Percentiles rank a stretch among this genome's conserved stretches.
phyloP scores from a whole-genome alignment of 768 basidiomycete genomes.

The Agaricus blazei region DNA sequence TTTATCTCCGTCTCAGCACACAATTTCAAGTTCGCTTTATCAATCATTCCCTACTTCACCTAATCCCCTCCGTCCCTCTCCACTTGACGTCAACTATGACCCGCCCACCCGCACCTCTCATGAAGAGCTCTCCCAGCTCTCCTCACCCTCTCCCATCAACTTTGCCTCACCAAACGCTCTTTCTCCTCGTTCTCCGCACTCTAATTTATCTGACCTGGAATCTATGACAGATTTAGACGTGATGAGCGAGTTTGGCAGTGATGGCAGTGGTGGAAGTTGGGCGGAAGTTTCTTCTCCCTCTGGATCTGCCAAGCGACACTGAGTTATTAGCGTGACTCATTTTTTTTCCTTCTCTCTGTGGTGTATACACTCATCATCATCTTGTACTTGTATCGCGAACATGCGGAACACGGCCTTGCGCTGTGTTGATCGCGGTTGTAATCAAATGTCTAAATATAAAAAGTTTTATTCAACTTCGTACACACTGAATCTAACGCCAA shows the following conservation, averaged over 20 bases:
- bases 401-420: background rate
- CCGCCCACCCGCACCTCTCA: background rate
- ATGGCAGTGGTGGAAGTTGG: slow-evolving; percentile 8
- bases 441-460: too few species aligned
- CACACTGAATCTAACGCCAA: background rate
- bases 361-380: background rate
- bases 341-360: background rate
- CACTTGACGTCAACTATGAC: background rate
- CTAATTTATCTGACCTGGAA: slow-evolving; percentile 7
- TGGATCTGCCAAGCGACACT: background rate
- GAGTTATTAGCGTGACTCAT: background rate
- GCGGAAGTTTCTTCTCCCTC: slow-evolving; percentile 3
- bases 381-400: slow-evolving; percentile 2
- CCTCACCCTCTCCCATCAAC: slow-evolving; percentile 7
- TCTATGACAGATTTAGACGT: slow-evolving; percentile 7
- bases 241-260: slow-evolving; percentile 7
- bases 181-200: slow-evolving; percentile 9
- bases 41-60: slow-evolving; percentile 5
- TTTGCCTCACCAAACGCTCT: slow-evolving; percentile 7
- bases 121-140: background rate
- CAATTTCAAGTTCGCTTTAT: slow-evolving; percentile 2
- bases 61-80: background rate
- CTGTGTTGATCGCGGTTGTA: background rate
- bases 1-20: slow-evolving; percentile 2
- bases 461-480: background rate